A percentile compares a stretch with the other conserved stretches of the same genome.
Evolutionary conservation across 495 filamentous ascomycete genomes (phyloP).

Genomic region (Podospora sp.): DNA sequence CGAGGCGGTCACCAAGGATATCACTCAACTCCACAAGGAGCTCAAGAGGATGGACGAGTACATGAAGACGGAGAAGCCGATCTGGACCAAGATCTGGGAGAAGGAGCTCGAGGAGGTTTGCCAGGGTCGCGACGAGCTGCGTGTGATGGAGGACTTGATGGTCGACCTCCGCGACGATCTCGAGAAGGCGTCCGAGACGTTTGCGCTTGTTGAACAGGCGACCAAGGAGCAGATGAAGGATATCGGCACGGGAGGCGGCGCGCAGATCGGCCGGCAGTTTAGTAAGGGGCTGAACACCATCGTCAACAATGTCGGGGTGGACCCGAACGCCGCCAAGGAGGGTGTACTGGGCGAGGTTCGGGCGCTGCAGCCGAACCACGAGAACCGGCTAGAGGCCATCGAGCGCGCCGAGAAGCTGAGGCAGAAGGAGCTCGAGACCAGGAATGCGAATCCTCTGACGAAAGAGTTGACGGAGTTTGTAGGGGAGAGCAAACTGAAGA

Average conservation of each 20-base stretch:
- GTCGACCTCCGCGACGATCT: slow-evolving; percentile 92
- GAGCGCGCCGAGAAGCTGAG: slow-evolving; percentile 88
- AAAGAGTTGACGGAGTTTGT: slow-evolving; percentile 90
- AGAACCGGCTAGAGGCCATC: slow-evolving; percentile 89
- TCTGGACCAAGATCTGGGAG: slow-evolving; percentile 99
- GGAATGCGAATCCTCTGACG: slow-evolving; percentile 77
- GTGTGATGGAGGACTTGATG: slow-evolving; percentile 90
- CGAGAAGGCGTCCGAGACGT: slow-evolving; percentile 89
- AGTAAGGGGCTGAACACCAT: slow-evolving; percentile 59
- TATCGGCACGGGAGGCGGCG: slow-evolving; percentile 48
- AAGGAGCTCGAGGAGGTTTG: slow-evolving; percentile 92
- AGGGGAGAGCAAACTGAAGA: slow-evolving; percentile 89
- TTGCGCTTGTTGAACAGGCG: slow-evolving; percentile 92
- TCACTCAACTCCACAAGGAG: slow-evolving; percentile 76
- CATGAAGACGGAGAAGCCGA: slow-evolving; percentile 84
- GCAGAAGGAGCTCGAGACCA: slow-evolving; percentile 81
- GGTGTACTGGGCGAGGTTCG: slow-evolving; percentile 90
- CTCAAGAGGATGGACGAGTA: slow-evolving; percentile 96
- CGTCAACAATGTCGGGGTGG: slow-evolving; percentile 61
- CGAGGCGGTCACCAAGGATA: slow-evolving; percentile 83
- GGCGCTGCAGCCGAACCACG: slow-evolving; percentile 93
- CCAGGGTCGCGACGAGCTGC: slow-evolving; percentile 89
- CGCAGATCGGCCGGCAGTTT: slow-evolving; percentile 44
- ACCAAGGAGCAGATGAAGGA: slow-evolving; percentile 93
- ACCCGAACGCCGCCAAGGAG: slow-evolving; percentile 83